These are phyloP conservation scores for Euphorbia pulcherrima DNA, from an alignment of 345 rosid genomes.

Conservation along the genomic window DNA sequence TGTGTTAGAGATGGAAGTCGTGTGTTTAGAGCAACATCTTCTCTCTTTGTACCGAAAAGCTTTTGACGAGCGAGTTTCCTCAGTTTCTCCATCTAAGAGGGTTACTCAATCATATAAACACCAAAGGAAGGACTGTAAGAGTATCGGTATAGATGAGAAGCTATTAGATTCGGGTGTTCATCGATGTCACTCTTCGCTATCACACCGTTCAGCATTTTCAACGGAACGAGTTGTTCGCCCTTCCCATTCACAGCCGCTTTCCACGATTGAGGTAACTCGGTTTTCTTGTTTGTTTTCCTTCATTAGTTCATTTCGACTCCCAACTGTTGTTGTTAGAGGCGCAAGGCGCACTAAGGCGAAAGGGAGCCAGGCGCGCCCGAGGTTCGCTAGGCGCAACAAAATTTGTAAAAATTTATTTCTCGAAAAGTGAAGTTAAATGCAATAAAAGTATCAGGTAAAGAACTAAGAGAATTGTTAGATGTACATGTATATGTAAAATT, in stretches of 20 bases:
- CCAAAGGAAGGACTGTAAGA: slow-evolving; percentile 32
- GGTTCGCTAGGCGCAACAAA: no score
- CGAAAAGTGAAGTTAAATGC: no score
- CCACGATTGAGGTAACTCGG: slow-evolving; percentile 63
- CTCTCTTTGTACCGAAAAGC: slow-evolving; percentile 79
- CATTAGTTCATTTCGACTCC: neutral
- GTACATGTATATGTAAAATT: no score
- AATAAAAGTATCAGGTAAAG: no score
- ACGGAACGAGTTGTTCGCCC: slow-evolving; percentile 53
- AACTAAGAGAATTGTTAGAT: no score
- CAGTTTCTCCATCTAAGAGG: slow-evolving; percentile 47
- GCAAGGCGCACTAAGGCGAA: no score
- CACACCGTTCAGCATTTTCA: slow-evolving; percentile 57
- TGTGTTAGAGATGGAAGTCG: slow-evolving; percentile 85
- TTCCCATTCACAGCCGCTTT: slow-evolving; percentile 79
- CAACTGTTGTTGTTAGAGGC: no score
- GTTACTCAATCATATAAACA: slow-evolving; percentile 36
- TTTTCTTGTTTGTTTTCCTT: slow-evolving; percentile 1
- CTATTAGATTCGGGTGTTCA: slow-evolving; percentile 49
- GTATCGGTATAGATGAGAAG: slow-evolving; percentile 36
- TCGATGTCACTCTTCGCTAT: slow-evolving; percentile 82
- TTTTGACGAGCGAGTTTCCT: slow-evolving; percentile 62
- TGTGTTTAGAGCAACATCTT: slow-evolving; percentile 82
- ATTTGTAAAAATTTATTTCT: no score
- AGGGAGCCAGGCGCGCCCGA: no score